Evolutionary conservation across 2,329 filamentous ascomycete species (phyloP), one percentile per base, ranked within the genome.

Genomic region (Microsporum audouinii): DNA sequence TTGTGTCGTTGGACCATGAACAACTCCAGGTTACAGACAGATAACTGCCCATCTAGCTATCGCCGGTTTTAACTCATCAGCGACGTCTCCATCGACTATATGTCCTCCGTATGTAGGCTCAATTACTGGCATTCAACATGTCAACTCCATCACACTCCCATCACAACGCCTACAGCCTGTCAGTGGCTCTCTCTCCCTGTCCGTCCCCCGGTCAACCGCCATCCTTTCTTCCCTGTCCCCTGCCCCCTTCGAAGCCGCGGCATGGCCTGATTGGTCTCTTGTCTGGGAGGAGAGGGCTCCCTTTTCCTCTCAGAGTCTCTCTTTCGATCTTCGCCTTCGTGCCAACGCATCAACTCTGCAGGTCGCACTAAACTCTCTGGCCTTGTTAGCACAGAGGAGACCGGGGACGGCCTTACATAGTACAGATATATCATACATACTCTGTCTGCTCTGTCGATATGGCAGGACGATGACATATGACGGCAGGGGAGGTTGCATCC

Each of bases 201-300:
- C 51, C 51, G 31, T 39, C 36, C 53, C 53, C 53, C 53, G 36
- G 53, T 39, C 53, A 36, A 56, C 53, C 53, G n/a, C 31, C 53
- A 36, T 36, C 31, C 51, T n/a, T n/a, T 31, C 51, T 12, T 29
- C 51, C 8, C 51, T 17, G 12, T 7, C 33, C 53, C 53, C 12
- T 33, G 51, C 7, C 23, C 45, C 8, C 8, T 10, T 23, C 23
- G 14, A 31, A 10, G 45, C 39, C 39, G 39, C 39, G 39, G 39
- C 39, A 43, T 5, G 5, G 10, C 8, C 45, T 51, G 45, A 51
- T 51, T 51, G 45, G 45, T 23, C 23, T 51, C 23, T 29, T 39
- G 17, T 1, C 17, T 23, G 17, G 17, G 17, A 23, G 17, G 17
- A 23, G 17, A 23, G 17, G 17, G 39, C 39, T 43, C 5, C 39